Percentiles rank a stretch among this genome's conserved stretches.
Evolutionary conservation across 139 green algal genomes (phyloP).

Genomic region (Ettlia oleoabundans): DNA sequence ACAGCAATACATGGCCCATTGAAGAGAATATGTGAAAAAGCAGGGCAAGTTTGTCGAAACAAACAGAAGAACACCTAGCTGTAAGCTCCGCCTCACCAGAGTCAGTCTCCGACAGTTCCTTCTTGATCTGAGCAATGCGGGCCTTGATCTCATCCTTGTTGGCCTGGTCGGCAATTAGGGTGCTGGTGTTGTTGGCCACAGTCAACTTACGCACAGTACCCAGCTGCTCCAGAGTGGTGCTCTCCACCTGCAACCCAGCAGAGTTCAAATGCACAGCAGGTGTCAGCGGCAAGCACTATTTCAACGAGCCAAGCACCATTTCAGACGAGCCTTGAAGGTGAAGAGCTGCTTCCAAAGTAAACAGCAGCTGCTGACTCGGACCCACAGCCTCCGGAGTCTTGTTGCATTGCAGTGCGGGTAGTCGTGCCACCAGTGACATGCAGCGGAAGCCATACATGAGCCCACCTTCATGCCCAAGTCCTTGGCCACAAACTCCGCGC

Average conservation of each 20-base stretch:
- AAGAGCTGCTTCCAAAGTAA: too few relatives aligned
- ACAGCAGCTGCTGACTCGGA: too few relatives aligned
- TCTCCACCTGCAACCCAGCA: constrained; percentile 60
- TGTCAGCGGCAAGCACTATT: neutral
- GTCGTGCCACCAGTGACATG: too few relatives aligned
- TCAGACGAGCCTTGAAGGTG: too few relatives aligned
- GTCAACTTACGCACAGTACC: constrained; percentile 92
- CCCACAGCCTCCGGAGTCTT: too few relatives aligned
- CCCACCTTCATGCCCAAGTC: constrained; percentile 83
- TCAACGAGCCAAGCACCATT: too few relatives aligned
- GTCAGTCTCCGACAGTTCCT: constrained; percentile 96
- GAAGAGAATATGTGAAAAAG: too few relatives aligned
- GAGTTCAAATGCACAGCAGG: too few relatives aligned
- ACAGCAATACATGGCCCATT: neutral
- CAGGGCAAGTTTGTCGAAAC: too few relatives aligned
- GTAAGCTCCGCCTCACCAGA: constrained; percentile 23
- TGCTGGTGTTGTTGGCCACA: constrained; percentile 78
- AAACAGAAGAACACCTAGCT: neutral
- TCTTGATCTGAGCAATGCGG: constrained; percentile 94
- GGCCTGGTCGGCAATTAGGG: constrained; percentile 91
- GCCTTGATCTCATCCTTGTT: constrained; percentile 97
- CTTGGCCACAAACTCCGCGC: constrained; percentile 97
- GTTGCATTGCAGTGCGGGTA: too few relatives aligned
- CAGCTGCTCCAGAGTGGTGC: constrained; percentile 87
- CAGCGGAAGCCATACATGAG: too few relatives aligned